A percentile compares a stretch with the other conserved stretches of the same genome.
phyloP scores from a whole-genome alignment of 495 filamentous ascomycete species.

The Cetradonia linearis region DNA sequence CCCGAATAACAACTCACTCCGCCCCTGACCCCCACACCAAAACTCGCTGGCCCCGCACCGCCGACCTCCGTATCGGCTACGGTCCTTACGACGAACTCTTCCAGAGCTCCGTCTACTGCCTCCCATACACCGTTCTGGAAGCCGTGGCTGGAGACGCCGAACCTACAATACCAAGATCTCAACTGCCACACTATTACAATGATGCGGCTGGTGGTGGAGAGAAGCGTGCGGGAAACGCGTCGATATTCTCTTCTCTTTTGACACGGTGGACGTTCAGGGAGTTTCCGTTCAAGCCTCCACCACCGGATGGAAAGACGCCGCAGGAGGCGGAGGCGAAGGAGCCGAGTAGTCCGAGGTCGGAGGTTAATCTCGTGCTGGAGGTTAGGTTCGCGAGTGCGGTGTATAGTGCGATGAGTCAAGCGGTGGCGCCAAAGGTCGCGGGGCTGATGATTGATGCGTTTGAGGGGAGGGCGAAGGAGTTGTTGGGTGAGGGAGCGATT shows the following conservation, averaged over 20 bases:
- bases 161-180: constrained; percentile 32
- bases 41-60: constrained; percentile 56
- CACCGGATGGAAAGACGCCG: constrained; percentile 24
- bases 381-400: constrained; percentile 79
- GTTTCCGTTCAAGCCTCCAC: constrained; percentile 32
- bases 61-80: constrained; percentile 76
- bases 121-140: constrained; percentile 58
- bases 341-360: constrained; percentile 38
- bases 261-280: constrained; percentile 65
- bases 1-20: constrained; percentile 55
- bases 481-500: constrained; percentile 19
- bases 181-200: constrained; percentile 28
- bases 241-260: constrained; percentile 62
- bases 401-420: constrained; percentile 67
- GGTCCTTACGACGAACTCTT: constrained; percentile 72
- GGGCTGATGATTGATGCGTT: constrained; percentile 87
- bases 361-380: constrained; percentile 62
- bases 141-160: constrained; percentile 56
- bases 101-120: constrained; percentile 63
- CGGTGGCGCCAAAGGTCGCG: constrained; percentile 74
- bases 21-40: constrained; percentile 35
- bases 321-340: constrained; percentile 28
- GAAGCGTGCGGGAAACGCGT: constrained; percentile 24
- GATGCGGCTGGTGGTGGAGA: not conserved
- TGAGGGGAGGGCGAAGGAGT: constrained; percentile 48